These are phyloP conservation scores for Lepidium aucheri DNA, from an alignment of 345 rosid genomes.

Conservation along the genomic window DNA sequence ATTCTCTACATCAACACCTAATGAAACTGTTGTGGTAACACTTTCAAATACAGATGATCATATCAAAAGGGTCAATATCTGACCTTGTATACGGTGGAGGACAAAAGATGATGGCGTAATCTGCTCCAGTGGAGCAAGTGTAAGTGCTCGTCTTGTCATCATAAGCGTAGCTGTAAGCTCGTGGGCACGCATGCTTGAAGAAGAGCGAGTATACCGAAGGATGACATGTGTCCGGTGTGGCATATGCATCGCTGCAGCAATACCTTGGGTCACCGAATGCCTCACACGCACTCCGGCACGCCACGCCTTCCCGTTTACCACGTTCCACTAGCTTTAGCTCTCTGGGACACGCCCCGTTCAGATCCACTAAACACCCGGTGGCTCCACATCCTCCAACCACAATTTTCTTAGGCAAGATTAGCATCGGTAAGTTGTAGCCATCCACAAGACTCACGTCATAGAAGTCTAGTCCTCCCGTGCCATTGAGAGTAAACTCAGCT, in stretches of 20 bases:
- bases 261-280: constrained; percentile 64
- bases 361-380: constrained; percentile 76
- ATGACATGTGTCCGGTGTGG: constrained; percentile 72
- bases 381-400: constrained; percentile 57
- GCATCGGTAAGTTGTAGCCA: constrained; percentile 63
- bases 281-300: constrained; percentile 89
- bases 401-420: constrained; percentile 42
- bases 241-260: constrained; percentile 67
- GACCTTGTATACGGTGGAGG: constrained; percentile 87
- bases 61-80: neutral
- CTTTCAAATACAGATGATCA: neutral
- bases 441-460: constrained; percentile 77
- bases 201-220: constrained; percentile 59
- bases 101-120: constrained; percentile 68
- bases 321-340: constrained; percentile 45
- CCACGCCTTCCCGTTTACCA: constrained; percentile 31
- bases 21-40: neutral
- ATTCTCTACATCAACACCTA: neutral
- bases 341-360: constrained; percentile 72
- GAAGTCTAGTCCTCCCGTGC: constrained; percentile 61
- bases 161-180: constrained; percentile 85
- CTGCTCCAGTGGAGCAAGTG: constrained; percentile 61
- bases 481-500: constrained; percentile 88
- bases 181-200: constrained; percentile 84
- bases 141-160: constrained; percentile 87